Evolutionary conservation across 768 basidiomycete species (phyloP).

Genomic region (Lactarius pseudohatsudake): DNA sequence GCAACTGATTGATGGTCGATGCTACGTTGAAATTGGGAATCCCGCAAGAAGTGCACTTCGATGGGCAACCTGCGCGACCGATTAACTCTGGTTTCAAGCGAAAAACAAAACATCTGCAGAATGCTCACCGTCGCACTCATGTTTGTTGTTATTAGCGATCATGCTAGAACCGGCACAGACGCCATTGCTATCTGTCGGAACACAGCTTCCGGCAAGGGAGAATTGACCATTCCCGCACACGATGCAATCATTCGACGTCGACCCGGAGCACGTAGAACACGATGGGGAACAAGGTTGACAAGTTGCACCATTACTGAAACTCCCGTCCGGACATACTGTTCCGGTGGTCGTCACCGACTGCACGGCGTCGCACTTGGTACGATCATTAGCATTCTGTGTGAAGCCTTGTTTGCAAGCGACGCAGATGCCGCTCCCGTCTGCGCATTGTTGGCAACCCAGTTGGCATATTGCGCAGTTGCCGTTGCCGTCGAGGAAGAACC

Average conservation of each 20-base stretch:
- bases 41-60: constrained; percentile 76
- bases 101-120: not conserved
- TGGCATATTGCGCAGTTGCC: constrained; percentile 69
- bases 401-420: constrained; percentile 69
- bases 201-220: constrained; percentile 68
- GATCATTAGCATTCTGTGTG: constrained; percentile 63
- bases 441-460: constrained; percentile 70
- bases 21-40: constrained; percentile 69
- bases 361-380: constrained; percentile 60
- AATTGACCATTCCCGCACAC: constrained; percentile 63
- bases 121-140: constrained; percentile 77
- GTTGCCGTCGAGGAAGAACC: constrained; percentile 76
- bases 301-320: constrained; percentile 54
- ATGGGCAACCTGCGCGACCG: constrained; percentile 62
- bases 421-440: constrained; percentile 67
- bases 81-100: constrained; percentile 12
- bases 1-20: constrained; percentile 61
- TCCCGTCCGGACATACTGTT: constrained; percentile 60
- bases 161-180: constrained; percentile 70
- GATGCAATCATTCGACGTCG: constrained; percentile 69
- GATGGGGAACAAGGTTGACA: constrained; percentile 63
- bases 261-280: constrained; percentile 70
- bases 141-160: constrained; percentile 79
- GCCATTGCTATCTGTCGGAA: constrained; percentile 61
- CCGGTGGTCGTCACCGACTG: constrained; percentile 52